A percentile compares a stretch with the other conserved stretches of the same genome.
Conservation (phyloP, 352 stramenopile genomes). For the Globisporangium nodosum region DNA sequence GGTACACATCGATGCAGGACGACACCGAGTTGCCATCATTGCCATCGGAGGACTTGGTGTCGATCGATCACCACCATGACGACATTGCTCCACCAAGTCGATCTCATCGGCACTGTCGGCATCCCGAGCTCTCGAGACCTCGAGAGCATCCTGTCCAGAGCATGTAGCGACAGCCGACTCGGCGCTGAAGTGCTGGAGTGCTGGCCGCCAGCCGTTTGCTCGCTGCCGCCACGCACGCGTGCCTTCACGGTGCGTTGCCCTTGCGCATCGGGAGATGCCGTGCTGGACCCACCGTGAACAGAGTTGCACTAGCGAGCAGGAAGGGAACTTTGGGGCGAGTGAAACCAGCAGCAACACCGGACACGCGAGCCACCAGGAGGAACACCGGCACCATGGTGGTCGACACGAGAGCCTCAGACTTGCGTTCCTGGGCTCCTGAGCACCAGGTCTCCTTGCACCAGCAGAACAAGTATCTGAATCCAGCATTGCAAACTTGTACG, state of each 20-base stretch:
- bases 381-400: neutral
- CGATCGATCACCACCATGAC: too few relatives aligned
- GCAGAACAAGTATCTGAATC: too few relatives aligned
- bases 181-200: neutral
- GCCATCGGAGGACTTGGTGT: neutral
- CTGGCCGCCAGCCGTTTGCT: neutral
- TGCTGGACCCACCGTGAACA: neutral
- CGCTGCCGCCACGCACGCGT: neutral
- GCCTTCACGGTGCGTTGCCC: neutral
- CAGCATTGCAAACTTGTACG: too few relatives aligned
- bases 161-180: neutral
- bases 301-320: neutral
- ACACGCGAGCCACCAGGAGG: neutral
- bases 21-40: too few relatives aligned
- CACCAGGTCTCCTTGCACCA: too few relatives aligned
- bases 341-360: neutral
- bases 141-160: too few relatives aligned
- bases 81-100: too few relatives aligned
- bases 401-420: too few relatives aligned
- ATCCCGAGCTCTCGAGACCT: too few relatives aligned
- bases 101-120: neutral
- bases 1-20: neutral
- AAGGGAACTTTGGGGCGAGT: too few relatives aligned
- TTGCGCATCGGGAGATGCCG: neutral
- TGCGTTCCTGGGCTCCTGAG: too few relatives aligned